These are phyloP conservation scores for Citrullus colocynthis DNA, from an alignment of 306 rosid species.

Conservation along the genomic window DNA sequence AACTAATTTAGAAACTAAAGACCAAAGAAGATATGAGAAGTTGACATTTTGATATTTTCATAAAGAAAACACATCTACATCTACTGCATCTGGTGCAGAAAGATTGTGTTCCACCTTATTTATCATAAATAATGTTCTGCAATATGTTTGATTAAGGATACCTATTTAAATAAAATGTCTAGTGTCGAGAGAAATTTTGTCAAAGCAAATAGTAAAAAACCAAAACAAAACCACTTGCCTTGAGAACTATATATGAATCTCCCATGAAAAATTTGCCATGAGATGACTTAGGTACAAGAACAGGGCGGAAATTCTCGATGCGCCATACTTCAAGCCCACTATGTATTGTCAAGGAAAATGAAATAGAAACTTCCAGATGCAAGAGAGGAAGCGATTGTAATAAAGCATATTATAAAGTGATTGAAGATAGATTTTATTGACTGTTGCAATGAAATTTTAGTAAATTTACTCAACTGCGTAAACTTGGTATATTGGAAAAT, in stretches of 20 bases:
- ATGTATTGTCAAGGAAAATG: conserved; percentile 44
- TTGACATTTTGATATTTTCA: not conserved
- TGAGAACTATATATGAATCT: conserved; percentile 76
- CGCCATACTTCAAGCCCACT: conserved; percentile 99
- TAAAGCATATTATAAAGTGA: not conserved
- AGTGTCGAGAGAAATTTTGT: not conserved
- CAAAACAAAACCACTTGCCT: conserved; percentile 34
- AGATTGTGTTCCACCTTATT: not conserved
- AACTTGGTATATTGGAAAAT: not conserved
- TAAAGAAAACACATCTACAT: not conserved
- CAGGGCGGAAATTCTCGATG: conserved; percentile 76
- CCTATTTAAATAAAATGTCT: not conserved
- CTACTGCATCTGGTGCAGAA: not conserved
- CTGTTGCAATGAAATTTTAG: not conserved
- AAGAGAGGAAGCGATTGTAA: not conserved
- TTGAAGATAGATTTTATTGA: not conserved
- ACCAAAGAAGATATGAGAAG: not conserved
- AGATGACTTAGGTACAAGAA: conserved; percentile 49
- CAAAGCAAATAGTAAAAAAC: not conserved
- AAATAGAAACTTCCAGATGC: conserved; percentile 8
- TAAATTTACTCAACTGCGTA: not conserved
- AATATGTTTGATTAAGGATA: not conserved
- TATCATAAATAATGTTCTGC: not conserved
- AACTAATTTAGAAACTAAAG: not conserved
- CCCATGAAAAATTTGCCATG: conserved; percentile 78